Evolutionary conservation across 768 basidiomycete genomes (phyloP).

Genomic region (Naganishia vishniacii): DNA sequence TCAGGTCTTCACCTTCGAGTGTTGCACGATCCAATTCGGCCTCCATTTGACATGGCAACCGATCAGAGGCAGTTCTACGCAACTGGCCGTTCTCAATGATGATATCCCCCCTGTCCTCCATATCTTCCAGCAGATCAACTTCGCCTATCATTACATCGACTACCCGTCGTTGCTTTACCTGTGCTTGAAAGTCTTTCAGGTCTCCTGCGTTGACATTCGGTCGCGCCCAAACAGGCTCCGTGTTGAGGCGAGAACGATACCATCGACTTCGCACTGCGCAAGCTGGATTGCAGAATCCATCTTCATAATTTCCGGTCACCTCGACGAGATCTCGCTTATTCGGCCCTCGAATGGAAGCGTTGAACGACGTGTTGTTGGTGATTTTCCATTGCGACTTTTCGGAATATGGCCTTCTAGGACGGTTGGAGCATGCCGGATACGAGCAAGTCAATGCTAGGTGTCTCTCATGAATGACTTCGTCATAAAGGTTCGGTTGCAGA

Average conservation of each 20-base stretch:
- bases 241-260: constrained; percentile 33
- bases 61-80: too few relatives aligned
- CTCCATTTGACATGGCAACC: not conserved
- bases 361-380: not conserved
- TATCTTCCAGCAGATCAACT: constrained; percentile 37
- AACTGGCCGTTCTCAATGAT: constrained; percentile 18
- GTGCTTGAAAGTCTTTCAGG: not conserved
- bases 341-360: constrained; percentile 2
- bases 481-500: constrained; percentile 38
- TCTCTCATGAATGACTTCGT: constrained; percentile 40
- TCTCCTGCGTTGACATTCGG: constrained; percentile 19
- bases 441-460: constrained; percentile 42
- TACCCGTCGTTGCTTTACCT: not conserved
- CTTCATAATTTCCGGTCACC: constrained; percentile 38
- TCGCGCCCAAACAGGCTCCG: constrained; percentile 33
- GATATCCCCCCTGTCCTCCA: constrained; percentile 35
- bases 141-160: constrained; percentile 1
- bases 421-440: constrained; percentile 39
- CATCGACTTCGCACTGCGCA: constrained; percentile 37
- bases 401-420: constrained; percentile 32
- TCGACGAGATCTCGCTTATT: constrained; percentile 30
- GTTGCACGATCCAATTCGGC: not conserved
- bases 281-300: constrained; percentile 39
- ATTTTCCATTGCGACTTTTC: constrained; percentile 10
- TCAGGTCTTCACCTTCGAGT: not conserved